A percentile compares a stretch with the other conserved stretches of the same genome.
Evolutionary conservation across 106 monocot genomes (phyloP).

Genomic region (Allium sativum): DNA sequence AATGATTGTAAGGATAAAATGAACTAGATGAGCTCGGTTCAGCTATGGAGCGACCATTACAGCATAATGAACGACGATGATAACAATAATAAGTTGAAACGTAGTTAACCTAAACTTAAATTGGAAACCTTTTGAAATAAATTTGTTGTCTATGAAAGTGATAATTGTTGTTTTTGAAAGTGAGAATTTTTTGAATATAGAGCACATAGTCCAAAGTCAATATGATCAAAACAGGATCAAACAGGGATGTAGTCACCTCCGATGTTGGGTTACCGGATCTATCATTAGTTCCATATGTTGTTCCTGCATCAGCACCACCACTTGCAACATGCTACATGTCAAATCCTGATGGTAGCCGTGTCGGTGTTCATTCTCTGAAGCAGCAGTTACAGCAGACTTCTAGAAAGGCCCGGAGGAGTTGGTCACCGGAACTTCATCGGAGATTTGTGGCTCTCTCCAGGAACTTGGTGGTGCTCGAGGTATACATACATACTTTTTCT

Average conservation of each 20-base stretch:
- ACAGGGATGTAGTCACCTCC: slow-evolving; percentile 24
- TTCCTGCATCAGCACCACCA: neutral
- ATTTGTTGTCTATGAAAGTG: no score
- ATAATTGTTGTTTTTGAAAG: neutral
- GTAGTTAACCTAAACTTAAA: neutral
- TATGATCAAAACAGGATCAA: slow-evolving; percentile 18
- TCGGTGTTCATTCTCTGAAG: slow-evolving; percentile 1
- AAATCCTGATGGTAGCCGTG: neutral
- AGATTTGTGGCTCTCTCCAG: slow-evolving; percentile 59
- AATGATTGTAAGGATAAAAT: slow-evolving; percentile 46
- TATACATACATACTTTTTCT: neutral
- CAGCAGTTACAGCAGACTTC: slow-evolving; percentile 22
- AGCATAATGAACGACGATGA: neutral
- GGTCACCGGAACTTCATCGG: slow-evolving; percentile 96
- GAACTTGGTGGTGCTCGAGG: slow-evolving; percentile 90
- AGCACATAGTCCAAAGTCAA: slow-evolving; percentile 13
- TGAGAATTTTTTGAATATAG: slow-evolving; percentile 9
- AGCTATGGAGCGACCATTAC: slow-evolving; percentile 73
- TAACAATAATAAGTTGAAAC: neutral
- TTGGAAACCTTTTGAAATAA: neutral
- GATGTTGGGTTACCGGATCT: slow-evolving; percentile 22
- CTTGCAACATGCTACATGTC: slow-evolving; percentile 9
- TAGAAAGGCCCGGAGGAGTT: slow-evolving; percentile 83
- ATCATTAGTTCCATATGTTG: slow-evolving; percentile 22
- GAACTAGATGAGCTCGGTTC: slow-evolving; percentile 92